phyloP scores from a whole-genome alignment of 257 asterid species.

The Ligustrum vulgare region DNA sequence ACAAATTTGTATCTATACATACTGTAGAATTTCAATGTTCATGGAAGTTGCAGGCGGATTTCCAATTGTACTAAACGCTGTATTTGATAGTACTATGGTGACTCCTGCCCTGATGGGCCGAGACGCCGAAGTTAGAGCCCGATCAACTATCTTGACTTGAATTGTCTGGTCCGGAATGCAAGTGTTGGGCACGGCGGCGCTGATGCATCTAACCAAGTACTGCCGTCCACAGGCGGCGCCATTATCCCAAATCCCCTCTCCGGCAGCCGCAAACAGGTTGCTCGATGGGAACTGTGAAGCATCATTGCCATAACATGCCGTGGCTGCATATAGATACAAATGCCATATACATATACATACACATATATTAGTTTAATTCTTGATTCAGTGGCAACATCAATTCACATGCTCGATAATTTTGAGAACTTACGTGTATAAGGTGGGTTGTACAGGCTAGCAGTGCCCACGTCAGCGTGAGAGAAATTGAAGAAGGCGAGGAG shows the following conservation, averaged over 20 bases:
- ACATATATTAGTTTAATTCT: no score
- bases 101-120: slow-evolving; percentile 41
- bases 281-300: slow-evolving; percentile 60
- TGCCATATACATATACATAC: neutral
- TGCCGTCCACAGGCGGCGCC: slow-evolving; percentile 86
- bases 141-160: slow-evolving; percentile 59
- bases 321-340: slow-evolving; percentile 39
- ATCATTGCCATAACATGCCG: slow-evolving; percentile 68
- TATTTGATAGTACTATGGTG: slow-evolving; percentile 49
- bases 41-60: slow-evolving; percentile 30
- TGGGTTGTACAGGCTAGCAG: slow-evolving; percentile 55
- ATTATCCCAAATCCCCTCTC: slow-evolving; percentile 80
- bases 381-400: no score
- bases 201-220: slow-evolving; percentile 69
- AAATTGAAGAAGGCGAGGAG: slow-evolving; percentile 21
- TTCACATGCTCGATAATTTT: neutral
- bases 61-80: slow-evolving; percentile 52
- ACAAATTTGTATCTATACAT: neutral
- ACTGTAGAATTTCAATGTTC: slow-evolving; percentile 65
- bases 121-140: slow-evolving; percentile 56
- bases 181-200: slow-evolving; percentile 33
- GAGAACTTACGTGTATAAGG: slow-evolving; percentile 75
- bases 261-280: slow-evolving; percentile 71
- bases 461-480: slow-evolving; percentile 67
- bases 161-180: slow-evolving; percentile 50